Base-by-base conservation (phyloP, 1,284 basidiomycete genomes). In the Anthracocystis setariae region DNA sequence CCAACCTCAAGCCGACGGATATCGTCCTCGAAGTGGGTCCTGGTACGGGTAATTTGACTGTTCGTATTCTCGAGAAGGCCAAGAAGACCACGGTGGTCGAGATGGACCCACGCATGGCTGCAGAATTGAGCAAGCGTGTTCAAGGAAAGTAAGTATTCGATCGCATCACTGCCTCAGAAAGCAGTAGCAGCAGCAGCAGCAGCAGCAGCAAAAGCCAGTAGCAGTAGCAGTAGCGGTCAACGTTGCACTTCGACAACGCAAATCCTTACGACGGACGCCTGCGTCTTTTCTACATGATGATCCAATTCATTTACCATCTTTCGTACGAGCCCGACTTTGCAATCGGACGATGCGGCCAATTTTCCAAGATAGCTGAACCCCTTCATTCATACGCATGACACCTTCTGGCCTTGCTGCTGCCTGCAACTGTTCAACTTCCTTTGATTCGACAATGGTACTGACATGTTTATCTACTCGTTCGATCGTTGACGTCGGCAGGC, bases 41-140 rank as follows among this genome's bases (percentile, higher is more conserved):
- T 12, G 96, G 96, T 85, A 98, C 96, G 2, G 96, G 96, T 73
- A 98, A 99, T 83, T 84, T 98, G 81, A 98, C 96, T 0, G 90
- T 97, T 17, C 87, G 91, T 77, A 98, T 99, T 70, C 85, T 99
- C 37, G 93, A 97, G 78, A 91, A 94, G 84, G 92, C 92, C 66
- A 94, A 95, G 81, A 90, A 91, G 85, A 90, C 92, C 27, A 92
- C 91, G 0, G 95, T 94, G 1, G 90, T 98, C 27, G 96, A 99
- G 49, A 96, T 98, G 93, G 96, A 98, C 83, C 96, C 96, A 72
- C 89, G 96, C 37, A 98, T 98, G 95, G 95, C 94, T 18, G 94
- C 94, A 45, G 95, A 98, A 83, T 88, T 98, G 55, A 92, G 92
- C 59, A 98, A 98, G 84, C 90, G 96, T 75, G 94, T 98, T 1